Evolutionary conservation across 2,329 filamentous ascomycete species (phyloP), one percentile per base, ranked within the genome.

Genomic region (Stachybotrys chartarum): DNA sequence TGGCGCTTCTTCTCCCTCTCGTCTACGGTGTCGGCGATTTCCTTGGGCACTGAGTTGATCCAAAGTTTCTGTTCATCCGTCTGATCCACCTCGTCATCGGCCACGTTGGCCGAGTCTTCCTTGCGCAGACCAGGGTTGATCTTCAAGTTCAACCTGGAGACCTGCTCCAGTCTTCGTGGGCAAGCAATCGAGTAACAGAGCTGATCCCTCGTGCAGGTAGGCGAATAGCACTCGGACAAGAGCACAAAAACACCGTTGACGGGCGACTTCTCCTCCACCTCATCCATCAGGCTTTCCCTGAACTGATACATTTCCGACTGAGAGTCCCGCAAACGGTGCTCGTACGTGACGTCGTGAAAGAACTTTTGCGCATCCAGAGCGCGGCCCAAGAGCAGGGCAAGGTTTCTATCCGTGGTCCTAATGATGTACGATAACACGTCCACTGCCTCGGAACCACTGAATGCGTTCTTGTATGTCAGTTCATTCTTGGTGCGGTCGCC

Each of bases 341-440:
- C 93, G 72, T 99, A 99, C 1, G 93, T 97, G 52, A 97, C 94
- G 78, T 99, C 94, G 75, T 99, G 94, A 70, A 99, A 99, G 75
- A 96, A 97, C 70, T 97, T 97, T 68, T 99, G 94, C 30, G 94
- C 94, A 73, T 99, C 94, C 58, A 99, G 77, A 47, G 94, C 91
- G 68, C 94, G 84, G 59, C 94, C 94, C 16, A 99, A 78, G 10
- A 99, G 82, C 51, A 99, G 78, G 11, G 94, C 94, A 58, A 99
- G 78, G 68, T 99, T 99, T 57, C 94, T 85, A 72, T 99, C 94
- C 1, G 91, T 96, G 1, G 94, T 99, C 67, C 95, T 88, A 71
- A 99, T 97, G 61, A 99, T 97, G 68, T 95, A 96, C 1, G 90
- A 90, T 60, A 99, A 88, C 56, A 97, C 82, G 70, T 99, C 94